These are phyloP conservation scores for Lycium barbarum DNA, from an alignment of 257 asterid species.

Conservation along the genomic window DNA sequence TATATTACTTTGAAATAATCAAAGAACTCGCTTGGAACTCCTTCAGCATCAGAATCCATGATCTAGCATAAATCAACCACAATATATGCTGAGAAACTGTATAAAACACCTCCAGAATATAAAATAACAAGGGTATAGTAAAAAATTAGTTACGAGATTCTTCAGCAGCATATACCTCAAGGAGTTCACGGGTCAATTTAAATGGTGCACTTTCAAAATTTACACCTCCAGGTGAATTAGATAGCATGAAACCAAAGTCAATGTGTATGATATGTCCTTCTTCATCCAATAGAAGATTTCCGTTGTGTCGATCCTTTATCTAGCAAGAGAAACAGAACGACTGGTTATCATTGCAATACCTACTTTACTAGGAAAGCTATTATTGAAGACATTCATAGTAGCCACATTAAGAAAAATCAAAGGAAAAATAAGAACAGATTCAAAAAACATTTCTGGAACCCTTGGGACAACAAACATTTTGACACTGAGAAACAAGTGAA, in stretches of 20 bases:
- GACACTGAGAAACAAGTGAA: not conserved
- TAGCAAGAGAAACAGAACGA: slow-evolving; percentile 35
- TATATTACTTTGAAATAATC: slow-evolving; percentile 85
- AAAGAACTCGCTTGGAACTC: slow-evolving; percentile 97
- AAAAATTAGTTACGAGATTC: slow-evolving; percentile 17
- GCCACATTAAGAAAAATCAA: slow-evolving; percentile 9
- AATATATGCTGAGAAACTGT: slow-evolving; percentile 23
- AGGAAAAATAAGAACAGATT: not conserved
- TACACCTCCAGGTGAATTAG: slow-evolving; percentile 99
- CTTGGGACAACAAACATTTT: slow-evolving; percentile 13
- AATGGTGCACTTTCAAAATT: slow-evolving; percentile 99
- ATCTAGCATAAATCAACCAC: slow-evolving; percentile 61
- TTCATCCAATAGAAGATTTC: slow-evolving; percentile 97
- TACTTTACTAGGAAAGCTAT: slow-evolving; percentile 22
- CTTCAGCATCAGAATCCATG: slow-evolving; percentile 99
- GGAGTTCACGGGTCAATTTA: slow-evolving; percentile 97
- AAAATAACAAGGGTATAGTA: not conserved
- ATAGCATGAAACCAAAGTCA: slow-evolving; percentile 99
- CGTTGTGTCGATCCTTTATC: slow-evolving; percentile 98
- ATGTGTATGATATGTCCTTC: slow-evolving; percentile 99
- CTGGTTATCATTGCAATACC: slow-evolving; percentile 13
- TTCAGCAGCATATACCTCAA: slow-evolving; percentile 65
- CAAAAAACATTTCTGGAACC: not conserved
- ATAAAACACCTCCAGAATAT: slow-evolving; percentile 27
- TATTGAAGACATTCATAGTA: slow-evolving; percentile 2